These are phyloP conservation scores for Vaccinium darrowii DNA, from an alignment of 148 eudicot genomes.

Conservation along the genomic window DNA sequence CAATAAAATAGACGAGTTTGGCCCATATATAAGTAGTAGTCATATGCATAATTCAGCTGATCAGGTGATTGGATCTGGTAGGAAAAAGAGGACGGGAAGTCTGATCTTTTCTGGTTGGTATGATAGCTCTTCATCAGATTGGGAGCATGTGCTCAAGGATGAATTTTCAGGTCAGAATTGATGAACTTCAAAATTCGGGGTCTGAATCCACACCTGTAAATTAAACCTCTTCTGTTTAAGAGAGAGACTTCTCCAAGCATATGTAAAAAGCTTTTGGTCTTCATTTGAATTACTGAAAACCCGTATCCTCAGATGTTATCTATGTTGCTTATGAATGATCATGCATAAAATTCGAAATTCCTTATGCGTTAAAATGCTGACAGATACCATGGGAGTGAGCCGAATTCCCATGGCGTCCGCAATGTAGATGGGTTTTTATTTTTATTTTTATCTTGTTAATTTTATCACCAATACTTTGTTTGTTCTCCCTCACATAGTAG, in stretches of 20 bases:
- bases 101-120: conserved; percentile 42
- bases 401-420: background rate
- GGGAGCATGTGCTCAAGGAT: conserved; percentile 76
- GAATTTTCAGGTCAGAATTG: conserved; percentile 37
- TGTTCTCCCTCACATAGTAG: background rate
- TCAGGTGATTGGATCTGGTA: conserved; percentile 13
- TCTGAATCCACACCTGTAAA: background rate
- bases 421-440: background rate
- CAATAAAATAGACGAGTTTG: conserved; percentile 22
- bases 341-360: background rate
- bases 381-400: background rate
- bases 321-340: background rate
- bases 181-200: background rate
- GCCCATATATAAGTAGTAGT: conserved; percentile 24
- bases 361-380: background rate
- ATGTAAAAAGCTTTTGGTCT: conserved; percentile 25
- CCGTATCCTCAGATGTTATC: background rate
- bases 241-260: background rate
- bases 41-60: conserved; percentile 8
- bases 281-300: conserved; percentile 9
- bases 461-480: background rate
- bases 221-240: background rate
- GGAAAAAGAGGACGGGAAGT: conserved; percentile 27
- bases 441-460: background rate
- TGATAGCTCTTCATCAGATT: conserved; percentile 60